phyloP scores from a whole-genome alignment of 176 grass and related monocot species.

The Zea mays region Zm-B73-REFERENCE-NAM-5.0 NC_050098.1:210131501-210132000 shows the following conservation, averaged over 20 bases:
- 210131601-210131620: slow-evolving; percentile 74
- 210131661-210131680: slow-evolving; percentile 58
- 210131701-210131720: slow-evolving; percentile 84
- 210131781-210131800: slow-evolving; percentile 54
- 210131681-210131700: slow-evolving; percentile 89
- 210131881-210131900: slow-evolving; percentile 76
- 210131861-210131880: slow-evolving; percentile 67
- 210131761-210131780: slow-evolving; percentile 82
- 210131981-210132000: slow-evolving; percentile 80
- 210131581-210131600: slow-evolving; percentile 76
- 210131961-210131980: slow-evolving; percentile 92
- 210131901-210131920: slow-evolving; percentile 61
- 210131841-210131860: slow-evolving; percentile 83
- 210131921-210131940: slow-evolving; percentile 66
- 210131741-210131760: slow-evolving; percentile 80
- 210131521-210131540: slow-evolving; percentile 89
- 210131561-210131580: slow-evolving; percentile 74
- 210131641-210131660: slow-evolving; percentile 67
- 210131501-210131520: slow-evolving; percentile 77
- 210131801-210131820: slow-evolving; percentile 70
- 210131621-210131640: slow-evolving; percentile 70
- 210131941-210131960: slow-evolving; percentile 90
- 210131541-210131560: slow-evolving; percentile 96
- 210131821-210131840: slow-evolving; percentile 81
- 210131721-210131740: slow-evolving; percentile 85